Evolutionary conservation across 164 flowering plant genomes (phyloP).

Genomic region (Liriodendron chinense): DNA sequence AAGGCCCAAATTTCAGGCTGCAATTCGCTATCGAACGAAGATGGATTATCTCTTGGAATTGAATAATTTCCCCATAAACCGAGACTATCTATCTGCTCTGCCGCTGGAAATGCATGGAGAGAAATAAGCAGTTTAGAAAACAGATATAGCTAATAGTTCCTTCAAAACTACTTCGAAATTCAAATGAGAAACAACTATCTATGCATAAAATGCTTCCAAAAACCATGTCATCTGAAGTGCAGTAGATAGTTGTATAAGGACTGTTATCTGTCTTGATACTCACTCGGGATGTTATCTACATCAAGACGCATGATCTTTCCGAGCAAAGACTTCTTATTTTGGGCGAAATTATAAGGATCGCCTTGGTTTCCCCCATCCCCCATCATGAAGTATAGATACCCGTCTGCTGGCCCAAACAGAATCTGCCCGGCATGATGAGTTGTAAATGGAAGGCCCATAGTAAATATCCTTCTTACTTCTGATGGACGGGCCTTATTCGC

Average conservation of each 20-base stretch:
- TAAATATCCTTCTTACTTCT: conserved; percentile 87
- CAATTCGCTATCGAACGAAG: conserved; percentile 40
- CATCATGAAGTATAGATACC: conserved; percentile 82
- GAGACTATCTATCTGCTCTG: conserved; percentile 40
- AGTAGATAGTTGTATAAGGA: neutral
- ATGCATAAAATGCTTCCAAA: neutral
- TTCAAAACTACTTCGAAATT: no score
- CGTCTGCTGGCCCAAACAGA: conserved; percentile 80
- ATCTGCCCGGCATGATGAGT: conserved; percentile 76
- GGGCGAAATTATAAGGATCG: conserved; percentile 78
- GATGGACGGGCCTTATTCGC: conserved; percentile 55
- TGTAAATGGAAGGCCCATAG: conserved; percentile 83
- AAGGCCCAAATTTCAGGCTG: conserved; percentile 89
- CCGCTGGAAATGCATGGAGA: conserved; percentile 40
- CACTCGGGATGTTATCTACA: conserved; percentile 69
- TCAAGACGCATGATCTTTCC: conserved; percentile 88
- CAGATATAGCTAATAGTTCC: neutral
- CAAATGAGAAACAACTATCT: neutral
- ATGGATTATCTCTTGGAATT: conserved; percentile 84
- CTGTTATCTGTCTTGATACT: conserved; percentile 22
- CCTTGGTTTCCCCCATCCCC: conserved; percentile 74
- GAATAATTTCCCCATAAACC: conserved; percentile 94
- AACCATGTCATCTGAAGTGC: neutral
- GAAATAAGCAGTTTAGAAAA: neutral
- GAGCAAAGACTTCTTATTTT: conserved; percentile 84